Base-by-base conservation (phyloP, 1,284 basidiomycete species). In the Mycosarcoma mackinlayi region DNA sequence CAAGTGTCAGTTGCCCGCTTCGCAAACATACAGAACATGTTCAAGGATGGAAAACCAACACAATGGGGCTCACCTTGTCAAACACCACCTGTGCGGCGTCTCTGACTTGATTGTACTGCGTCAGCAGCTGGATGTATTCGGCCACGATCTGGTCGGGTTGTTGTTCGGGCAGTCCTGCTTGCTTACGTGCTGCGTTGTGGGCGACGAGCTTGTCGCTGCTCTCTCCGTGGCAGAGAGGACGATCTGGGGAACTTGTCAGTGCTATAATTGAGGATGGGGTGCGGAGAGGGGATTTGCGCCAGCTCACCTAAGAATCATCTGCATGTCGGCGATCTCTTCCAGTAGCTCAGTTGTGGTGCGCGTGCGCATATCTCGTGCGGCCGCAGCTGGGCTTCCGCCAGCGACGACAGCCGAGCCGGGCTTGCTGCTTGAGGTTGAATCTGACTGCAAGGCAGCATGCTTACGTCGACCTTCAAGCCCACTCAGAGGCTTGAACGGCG, bases 41-140 rank as follows among this genome's bases (percentile, higher is more conserved):
- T 30, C 18, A n/a, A n/a, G n/a, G n/a, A 35, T 35, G 6, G 33
- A 35, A 35, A 3, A 1, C 10, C 37, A 39, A 21, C 18, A 19
- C 18, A 11, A 14, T 28, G 11, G 30, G 4, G 38, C 58, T 45
- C 31, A 71, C 68, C 56, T 63, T 67, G 37, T 67, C 69, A 25
- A 67, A 67, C 0, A 67, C 33, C 24, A 60, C 25, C 45, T 63
- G 59, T 23, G 58, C 52, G 25, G 52, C 40, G 30, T 73, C 65
- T n/a, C 60, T 73, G 37, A 73, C 69, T 9, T 39, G 46, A 28
- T 73, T 73, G 45, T 73, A 73, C 19, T 59, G 40, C 23, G 42
- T 63, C 5, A 73, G 41, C 19, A 68, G 53, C 14, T 42, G 11
- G 35, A 67, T 65, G 45, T 73, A 63, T 31, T 54, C 60, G 13